Evolutionary conservation across 2,329 filamentous ascomycete genomes (phyloP), one percentile per base, ranked within the genome.

Genomic region (Arthrinium phaeospermum): DNA sequence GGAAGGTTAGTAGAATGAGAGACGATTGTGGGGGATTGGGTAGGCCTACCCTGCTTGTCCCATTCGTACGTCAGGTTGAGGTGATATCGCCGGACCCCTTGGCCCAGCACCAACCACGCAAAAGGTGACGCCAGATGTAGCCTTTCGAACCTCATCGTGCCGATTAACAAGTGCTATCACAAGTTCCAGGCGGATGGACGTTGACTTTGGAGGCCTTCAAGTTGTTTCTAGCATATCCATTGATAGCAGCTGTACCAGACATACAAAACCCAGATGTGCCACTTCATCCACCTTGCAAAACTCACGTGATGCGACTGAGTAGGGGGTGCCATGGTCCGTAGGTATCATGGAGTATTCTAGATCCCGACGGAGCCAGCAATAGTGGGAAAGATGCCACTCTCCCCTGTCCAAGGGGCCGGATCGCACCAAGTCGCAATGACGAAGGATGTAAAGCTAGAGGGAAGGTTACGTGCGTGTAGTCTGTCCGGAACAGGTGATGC

Each of bases 11-110:
- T 19, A 69, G 64, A 3, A 44, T 45, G 22, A 2, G 37, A 24
- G 19, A 37, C 68, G 22, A 47, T 71, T 53, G 67, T n/a, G 69
- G 72, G 19, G 71, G 70, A 12, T 72, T 71, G 30, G 68, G 72
- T 51, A 13, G 46, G 12, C 73, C n/a, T 46, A 73, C 47, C 44
- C 64, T 47, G 68, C 67, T 45, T 37, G 67, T 69, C 45, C 53
- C 51, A 73, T n/a, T 49, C 67, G 30, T 57, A 69, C 13, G 51
- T 45, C 30, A 70, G 71, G 61, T 53, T 51, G 68, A 71, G 61
- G 5, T 41, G 16, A 13, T 41, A 67, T 19, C 27, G 44, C 22
- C 30, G 45, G 2, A 71, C 61, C 13, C 45, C 44, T 51, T n/a
- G 8, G 22, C 44, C 10, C 16, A 45, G 24, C 30, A 41, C 47